Evolutionary conservation across 805 yeast species (phyloP).

Genomic region (Wickerhamiella domercqiae): DNA sequence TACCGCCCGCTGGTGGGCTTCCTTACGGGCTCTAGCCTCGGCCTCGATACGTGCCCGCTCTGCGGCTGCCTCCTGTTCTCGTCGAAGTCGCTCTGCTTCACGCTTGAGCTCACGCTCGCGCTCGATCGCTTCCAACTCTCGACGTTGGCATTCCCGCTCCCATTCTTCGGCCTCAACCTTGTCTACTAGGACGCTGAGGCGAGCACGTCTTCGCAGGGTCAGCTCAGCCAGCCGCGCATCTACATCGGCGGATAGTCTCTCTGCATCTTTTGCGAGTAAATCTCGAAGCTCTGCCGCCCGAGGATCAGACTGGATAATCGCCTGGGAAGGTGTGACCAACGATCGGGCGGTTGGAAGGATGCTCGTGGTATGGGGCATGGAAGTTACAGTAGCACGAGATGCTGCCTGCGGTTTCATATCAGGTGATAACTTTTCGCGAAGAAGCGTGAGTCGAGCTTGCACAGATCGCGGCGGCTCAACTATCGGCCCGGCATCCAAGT

Average conservation of each 20-base stretch:
- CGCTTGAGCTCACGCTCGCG: constrained; percentile 1
- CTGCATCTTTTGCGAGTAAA: no score
- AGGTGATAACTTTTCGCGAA: no score
- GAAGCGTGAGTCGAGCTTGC: neutral
- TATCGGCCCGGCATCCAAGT: neutral
- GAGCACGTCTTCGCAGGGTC: constrained; percentile 1
- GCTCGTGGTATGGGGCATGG: no score
- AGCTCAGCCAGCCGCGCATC: constrained; percentile 3
- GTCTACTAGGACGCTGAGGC: neutral
- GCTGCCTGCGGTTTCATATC: no score
- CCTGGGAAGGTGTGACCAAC: no score
- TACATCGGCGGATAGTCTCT: constrained; percentile 3
- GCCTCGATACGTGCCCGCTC: neutral
- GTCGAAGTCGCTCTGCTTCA: neutral
- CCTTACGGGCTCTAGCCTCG: neutral
- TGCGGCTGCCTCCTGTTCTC: neutral
- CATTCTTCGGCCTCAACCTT: neutral
- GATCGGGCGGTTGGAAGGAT: no score
- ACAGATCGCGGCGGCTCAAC: neutral
- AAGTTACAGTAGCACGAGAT: no score
- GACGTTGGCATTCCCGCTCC: constrained; percentile 5
- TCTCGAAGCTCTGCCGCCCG: no score
- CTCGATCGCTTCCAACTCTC: constrained; percentile 1
- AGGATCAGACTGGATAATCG: no score
- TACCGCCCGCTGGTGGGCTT: neutral